A percentile compares a stretch with the other conserved stretches of the same genome.
Conservation (phyloP, 768 basidiomycete genomes). For the Gyrodon lividus region DNA sequence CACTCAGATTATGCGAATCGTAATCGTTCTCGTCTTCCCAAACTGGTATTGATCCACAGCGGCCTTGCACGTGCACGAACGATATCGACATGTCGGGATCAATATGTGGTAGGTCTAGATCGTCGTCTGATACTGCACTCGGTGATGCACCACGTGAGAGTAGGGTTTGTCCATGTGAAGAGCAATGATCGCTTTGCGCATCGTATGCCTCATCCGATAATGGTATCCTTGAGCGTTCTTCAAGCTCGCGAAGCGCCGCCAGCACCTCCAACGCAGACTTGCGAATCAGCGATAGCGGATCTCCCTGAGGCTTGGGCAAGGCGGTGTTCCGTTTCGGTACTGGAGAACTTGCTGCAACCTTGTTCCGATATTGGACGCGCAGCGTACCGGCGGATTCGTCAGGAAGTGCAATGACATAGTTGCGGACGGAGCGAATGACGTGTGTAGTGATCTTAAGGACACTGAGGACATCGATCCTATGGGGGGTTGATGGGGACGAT, state of each 20-base stretch:
- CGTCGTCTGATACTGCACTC: slow-evolving; percentile 38
- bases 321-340: slow-evolving; percentile 36
- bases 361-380: slow-evolving; percentile 58
- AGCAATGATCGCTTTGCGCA: slow-evolving; percentile 67
- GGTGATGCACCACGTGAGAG: slow-evolving; percentile 49
- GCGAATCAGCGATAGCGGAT: slow-evolving; percentile 70
- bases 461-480: slow-evolving; percentile 58
- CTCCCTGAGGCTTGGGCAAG: slow-evolving; percentile 39
- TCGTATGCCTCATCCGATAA: slow-evolving; percentile 83
- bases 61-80: slow-evolving; percentile 69
- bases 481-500: slow-evolving; percentile 7
- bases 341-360: slow-evolving; percentile 35
- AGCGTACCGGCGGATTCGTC: slow-evolving; percentile 63
- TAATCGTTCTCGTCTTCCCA: slow-evolving; percentile 73
- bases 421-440: slow-evolving; percentile 78
- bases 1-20: slow-evolving; percentile 43
- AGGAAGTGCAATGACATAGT: slow-evolving; percentile 80
- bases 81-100: slow-evolving; percentile 65
- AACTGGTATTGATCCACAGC: slow-evolving; percentile 64
- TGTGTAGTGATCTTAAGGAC: slow-evolving; percentile 77
- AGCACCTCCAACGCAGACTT: slow-evolving; percentile 83
- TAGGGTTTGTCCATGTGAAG: slow-evolving; percentile 34
- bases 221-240: slow-evolving; percentile 75
- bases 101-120: slow-evolving; percentile 29
- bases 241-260: slow-evolving; percentile 72